A percentile compares a stretch with the other conserved stretches of the same genome.
phyloP scores from a whole-genome alignment of 768 basidiomycete genomes.

The Xerocomus spinulosus region DNA sequence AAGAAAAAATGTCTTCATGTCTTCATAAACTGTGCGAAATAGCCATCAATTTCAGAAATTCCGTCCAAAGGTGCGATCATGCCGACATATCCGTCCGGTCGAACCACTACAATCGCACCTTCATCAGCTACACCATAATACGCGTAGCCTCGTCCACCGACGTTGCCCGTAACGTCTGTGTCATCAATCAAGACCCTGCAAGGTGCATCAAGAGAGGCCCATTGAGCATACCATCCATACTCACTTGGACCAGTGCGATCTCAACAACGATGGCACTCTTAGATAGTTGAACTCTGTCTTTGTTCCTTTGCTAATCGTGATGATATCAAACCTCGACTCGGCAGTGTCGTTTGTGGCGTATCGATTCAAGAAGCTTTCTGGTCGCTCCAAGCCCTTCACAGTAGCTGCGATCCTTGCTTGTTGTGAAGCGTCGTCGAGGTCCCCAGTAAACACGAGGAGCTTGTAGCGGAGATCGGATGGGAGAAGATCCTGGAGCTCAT shows the following conservation, averaged over 20 bases:
- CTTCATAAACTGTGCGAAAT: conserved; percentile 45
- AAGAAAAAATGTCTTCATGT: background rate
- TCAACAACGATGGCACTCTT: conserved; percentile 30
- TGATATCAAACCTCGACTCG: conserved; percentile 28
- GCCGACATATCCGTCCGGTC: conserved; percentile 53
- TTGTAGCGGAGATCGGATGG: conserved; percentile 48
- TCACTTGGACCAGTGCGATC: conserved; percentile 42
- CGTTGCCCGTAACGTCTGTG: conserved; percentile 36
- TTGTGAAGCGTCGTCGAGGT: conserved; percentile 23
- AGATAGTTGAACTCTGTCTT: conserved; percentile 34
- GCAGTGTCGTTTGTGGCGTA: conserved; percentile 24
- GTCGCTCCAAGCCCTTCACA: conserved; percentile 25
- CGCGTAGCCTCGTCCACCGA: conserved; percentile 53
- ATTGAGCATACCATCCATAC: conserved; percentile 3
- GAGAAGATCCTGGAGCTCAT: conserved; percentile 48
- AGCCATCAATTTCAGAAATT: conserved; percentile 34
- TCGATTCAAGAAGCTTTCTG: conserved; percentile 27
- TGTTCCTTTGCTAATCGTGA: conserved; percentile 25
- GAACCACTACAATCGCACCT: conserved; percentile 29
- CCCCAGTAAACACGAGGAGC: conserved; percentile 43
- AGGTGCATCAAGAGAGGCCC: background rate
- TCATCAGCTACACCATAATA: conserved; percentile 42
- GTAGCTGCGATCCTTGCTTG: conserved; percentile 20
- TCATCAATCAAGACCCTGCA: conserved; percentile 60
- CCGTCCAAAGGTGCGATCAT: conserved; percentile 46